Evolutionary conservation across 1,139 yeast species (phyloP).

Genomic region (Suhomyces guaymorum): DNA sequence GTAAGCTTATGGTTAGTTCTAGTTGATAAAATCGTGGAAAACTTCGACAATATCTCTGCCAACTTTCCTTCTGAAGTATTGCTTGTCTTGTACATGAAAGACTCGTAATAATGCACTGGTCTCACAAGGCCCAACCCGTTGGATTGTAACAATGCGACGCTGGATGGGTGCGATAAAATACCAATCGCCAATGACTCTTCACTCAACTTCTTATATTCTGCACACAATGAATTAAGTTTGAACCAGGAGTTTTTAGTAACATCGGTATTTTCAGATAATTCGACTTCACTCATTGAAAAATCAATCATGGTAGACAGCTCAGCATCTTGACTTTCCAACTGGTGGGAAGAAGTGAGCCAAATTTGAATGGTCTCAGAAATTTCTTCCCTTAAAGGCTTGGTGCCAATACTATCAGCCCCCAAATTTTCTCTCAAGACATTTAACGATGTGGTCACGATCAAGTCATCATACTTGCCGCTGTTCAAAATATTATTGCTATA

Average conservation of each 20-base stretch:
- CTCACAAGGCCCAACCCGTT: conserved; percentile 39
- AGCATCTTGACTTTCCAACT: background rate
- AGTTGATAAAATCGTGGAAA: conserved; percentile 28
- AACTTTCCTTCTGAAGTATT: conserved; percentile 22
- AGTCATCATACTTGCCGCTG: conserved; percentile 46
- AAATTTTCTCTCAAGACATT: conserved; percentile 33
- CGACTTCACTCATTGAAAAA: conserved; percentile 1
- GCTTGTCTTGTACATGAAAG: conserved; percentile 17
- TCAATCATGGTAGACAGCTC: conserved; percentile 6
- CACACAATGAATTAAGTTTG: conserved; percentile 62
- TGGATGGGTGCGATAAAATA: conserved; percentile 8
- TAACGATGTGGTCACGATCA: conserved; percentile 45
- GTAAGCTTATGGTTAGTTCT: conserved; percentile 28
- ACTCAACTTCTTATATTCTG: conserved; percentile 60
- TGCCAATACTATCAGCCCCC: conserved; percentile 13
- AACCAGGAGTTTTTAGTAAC: conserved; percentile 41
- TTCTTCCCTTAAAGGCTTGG: conserved; percentile 19
- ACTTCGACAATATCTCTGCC: conserved; percentile 23
- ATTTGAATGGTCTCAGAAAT: conserved; percentile 26
- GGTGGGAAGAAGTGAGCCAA: conserved; percentile 6
- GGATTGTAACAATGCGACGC: conserved; percentile 28
- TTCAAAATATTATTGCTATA: conserved; percentile 48
- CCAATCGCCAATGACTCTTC: conserved; percentile 47
- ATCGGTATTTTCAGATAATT: background rate
- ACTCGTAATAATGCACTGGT: conserved; percentile 36